A percentile compares a stretch with the other conserved stretches of the same genome.
Evolutionary conservation across 2,329 filamentous ascomycete genomes (phyloP).

Genomic region (Periglandula ipomoeae): DNA sequence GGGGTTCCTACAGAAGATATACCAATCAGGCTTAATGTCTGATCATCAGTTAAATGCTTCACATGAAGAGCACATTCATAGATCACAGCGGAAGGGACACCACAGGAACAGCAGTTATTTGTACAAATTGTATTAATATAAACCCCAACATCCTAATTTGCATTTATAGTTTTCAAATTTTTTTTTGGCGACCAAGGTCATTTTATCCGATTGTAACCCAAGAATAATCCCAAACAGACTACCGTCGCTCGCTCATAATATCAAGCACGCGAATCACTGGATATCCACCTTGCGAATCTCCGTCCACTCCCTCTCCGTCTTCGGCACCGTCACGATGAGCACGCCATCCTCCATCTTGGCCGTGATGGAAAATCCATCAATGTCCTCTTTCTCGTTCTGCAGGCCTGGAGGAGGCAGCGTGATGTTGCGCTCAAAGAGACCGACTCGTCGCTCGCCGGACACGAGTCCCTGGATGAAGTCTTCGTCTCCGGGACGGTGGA

Average conservation of each 20-base stretch:
- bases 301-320: constrained; percentile 58
- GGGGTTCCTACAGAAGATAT: too few species aligned
- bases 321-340: constrained; percentile 67
- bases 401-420: constrained; percentile 40
- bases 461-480: constrained; percentile 55
- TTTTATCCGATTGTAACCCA: too few species aligned
- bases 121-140: too few species aligned
- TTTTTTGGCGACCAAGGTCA: not conserved
- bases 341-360: constrained; percentile 75
- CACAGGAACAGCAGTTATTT: too few species aligned
- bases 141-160: too few species aligned
- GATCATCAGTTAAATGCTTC: too few species aligned
- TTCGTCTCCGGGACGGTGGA: constrained; percentile 65
- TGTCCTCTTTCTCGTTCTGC: constrained; percentile 38
- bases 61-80: too few species aligned
- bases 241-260: too few species aligned
- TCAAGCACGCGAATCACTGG: constrained; percentile 22
- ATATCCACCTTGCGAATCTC: constrained; percentile 53
- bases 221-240: too few species aligned
- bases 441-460: constrained; percentile 59
- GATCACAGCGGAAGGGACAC: too few species aligned
- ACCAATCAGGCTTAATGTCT: too few species aligned
- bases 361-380: constrained; percentile 59
- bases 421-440: constrained; percentile 64
- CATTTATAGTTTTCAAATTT: not conserved